Conservation (phyloP, 257 asterid genomes). For the Solanum habrochaites region DNA sequence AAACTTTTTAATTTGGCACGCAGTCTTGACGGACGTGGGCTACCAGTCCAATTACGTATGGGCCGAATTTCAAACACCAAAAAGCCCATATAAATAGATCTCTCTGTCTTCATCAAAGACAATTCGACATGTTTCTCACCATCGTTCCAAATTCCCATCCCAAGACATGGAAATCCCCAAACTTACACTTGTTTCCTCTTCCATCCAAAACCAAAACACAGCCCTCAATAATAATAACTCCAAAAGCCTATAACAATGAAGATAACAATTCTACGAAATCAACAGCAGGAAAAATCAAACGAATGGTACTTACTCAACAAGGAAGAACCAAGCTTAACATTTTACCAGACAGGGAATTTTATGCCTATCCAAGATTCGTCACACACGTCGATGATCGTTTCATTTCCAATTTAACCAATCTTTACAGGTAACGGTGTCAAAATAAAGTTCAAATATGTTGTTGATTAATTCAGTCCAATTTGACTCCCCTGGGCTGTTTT, state of each 20-base stretch:
- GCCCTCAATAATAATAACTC: not conserved
- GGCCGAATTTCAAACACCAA: not conserved
- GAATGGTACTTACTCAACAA: conserved; percentile 41
- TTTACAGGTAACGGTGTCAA: conserved; percentile 16
- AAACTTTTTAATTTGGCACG: too few relatives aligned
- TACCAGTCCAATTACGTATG: not conserved
- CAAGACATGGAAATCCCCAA: conserved; percentile 10
- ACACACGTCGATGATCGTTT: conserved; percentile 57
- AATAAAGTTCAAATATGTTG: not conserved
- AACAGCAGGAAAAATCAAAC: conserved; percentile 46
- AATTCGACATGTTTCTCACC: not conserved
- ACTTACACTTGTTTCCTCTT: not conserved
- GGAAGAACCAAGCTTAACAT: conserved; percentile 54
- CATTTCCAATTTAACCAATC: conserved; percentile 35
- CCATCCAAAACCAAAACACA: not conserved
- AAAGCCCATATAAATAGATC: not conserved
- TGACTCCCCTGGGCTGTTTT: not conserved
- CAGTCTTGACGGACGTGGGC: not conserved
- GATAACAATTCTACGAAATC: not conserved
- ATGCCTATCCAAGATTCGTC: conserved; percentile 54
- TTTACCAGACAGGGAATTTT: conserved; percentile 54
- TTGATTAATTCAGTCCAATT: not conserved
- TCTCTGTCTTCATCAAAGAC: not conserved
- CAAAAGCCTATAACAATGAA: conserved; percentile 1
- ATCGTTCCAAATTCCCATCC: not conserved